Evolutionary conservation across 148 eudicot species (phyloP).

Genomic region (Rhododendron vialii): DNA sequence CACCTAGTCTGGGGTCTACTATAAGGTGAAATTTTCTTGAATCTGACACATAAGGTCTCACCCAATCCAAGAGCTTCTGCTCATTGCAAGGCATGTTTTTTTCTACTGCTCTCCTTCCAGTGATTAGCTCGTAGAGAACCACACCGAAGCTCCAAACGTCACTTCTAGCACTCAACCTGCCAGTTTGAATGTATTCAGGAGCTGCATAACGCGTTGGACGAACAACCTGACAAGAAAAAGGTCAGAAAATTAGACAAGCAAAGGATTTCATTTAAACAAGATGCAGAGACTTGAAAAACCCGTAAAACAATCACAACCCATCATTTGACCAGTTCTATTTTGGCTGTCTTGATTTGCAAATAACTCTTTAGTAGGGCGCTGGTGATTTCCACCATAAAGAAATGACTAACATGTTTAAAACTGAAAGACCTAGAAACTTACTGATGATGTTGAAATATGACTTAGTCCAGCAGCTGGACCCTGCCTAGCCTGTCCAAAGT

Average conservation of each 20-base stretch:
- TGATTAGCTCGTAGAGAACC: conserved; percentile 82
- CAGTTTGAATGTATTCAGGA: conserved; percentile 88
- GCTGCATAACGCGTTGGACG: conserved; percentile 95
- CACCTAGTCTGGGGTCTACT: conserved; percentile 60
- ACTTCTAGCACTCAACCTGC: conserved; percentile 73
- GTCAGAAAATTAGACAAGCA: background rate
- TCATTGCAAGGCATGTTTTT: conserved; percentile 73
- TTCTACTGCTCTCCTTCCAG: conserved; percentile 84
- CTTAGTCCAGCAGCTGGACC: conserved; percentile 85
- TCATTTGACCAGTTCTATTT: background rate
- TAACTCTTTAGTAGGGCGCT: background rate
- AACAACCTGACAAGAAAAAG: conserved; percentile 50
- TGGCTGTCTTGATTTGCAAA: background rate
- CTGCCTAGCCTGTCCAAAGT: conserved; percentile 90
- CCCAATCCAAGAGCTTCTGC: conserved; percentile 93
- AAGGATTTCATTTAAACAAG: background rate
- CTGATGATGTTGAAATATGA: conserved; percentile 75
- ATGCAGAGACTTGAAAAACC: background rate
- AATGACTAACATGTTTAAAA: no score
- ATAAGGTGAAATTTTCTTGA: conserved; percentile 77
- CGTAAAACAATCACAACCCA: background rate
- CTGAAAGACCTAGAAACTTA: conserved; percentile 9
- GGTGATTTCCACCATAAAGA: background rate
- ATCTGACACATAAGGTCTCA: conserved; percentile 73
- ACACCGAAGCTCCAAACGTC: conserved; percentile 98